Base-by-base conservation (phyloP, 768 basidiomycete genomes). In the Tricholoma saponaceum region DNA sequence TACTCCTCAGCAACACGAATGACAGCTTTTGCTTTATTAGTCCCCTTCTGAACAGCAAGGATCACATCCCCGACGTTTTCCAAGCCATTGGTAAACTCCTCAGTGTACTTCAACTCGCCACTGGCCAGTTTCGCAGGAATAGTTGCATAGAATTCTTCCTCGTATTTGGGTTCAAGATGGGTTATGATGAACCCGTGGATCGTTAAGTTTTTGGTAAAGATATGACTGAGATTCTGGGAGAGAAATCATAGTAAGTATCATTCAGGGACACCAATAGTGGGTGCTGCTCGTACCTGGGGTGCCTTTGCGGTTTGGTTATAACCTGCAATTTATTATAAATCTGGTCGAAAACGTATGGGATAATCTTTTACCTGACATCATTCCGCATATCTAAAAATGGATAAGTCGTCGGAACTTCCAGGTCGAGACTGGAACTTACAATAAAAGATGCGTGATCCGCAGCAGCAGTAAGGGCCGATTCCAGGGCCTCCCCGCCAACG, bases 401-500 rank as follows among this genome's bases (percentile, higher is more conserved):
- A 22, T 55, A 9, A 25, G 30, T 14, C 16, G 5, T 47, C 10
- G 7, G n/a, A 10, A 32, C 10, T n/a, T 33, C 26, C 1, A n/a
- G 10, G 4, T 6, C 4, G 5, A 30, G 7, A 30, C 7, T 5
- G 10, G 18, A 58, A n/a, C 79, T 64, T 62, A 80, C 79, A 39
- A 86, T 76, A 57, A 87, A 82, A 10, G 83, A 66, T 0, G 83
- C 82, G 18, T 75, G 60, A 0, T 61, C 52, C 0, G 72, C 76
- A 1, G 84, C 75, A 37, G 73, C 75, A 1, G 74, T 70, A 3
- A 88, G 66, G 1, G 83, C 85, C 13, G 77, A 74, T 5, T 88
- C 85, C 5, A 88, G 72, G 0, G 74, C 79, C 52, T 82, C 78
- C 1, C 85, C 85, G 9, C 84, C 85, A 10, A 86, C 85, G 41